A percentile compares a stretch with the other conserved stretches of the same genome.
phyloP scores from a whole-genome alignment of 495 filamentous ascomycete species.

The Neurospora hispaniola region DNA sequence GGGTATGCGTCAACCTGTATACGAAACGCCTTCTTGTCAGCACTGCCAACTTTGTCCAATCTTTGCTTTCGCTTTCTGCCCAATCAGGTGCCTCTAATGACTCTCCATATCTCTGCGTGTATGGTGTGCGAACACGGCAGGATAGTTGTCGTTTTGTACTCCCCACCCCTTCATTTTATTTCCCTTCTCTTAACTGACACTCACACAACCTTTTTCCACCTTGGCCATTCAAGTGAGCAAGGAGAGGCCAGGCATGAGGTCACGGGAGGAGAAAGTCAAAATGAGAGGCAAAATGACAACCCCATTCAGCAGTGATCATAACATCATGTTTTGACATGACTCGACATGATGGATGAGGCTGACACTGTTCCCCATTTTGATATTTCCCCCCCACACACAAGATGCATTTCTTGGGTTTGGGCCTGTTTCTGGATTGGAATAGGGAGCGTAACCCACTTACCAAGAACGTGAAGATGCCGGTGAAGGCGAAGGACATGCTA shows the following conservation, averaged over 20 bases:
- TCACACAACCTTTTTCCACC: background rate
- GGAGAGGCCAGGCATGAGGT: background rate
- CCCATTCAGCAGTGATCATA: background rate
- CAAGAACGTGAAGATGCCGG: slow-evolving; percentile 86
- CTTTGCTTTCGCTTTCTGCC: slow-evolving; percentile 8
- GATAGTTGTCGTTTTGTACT: background rate
- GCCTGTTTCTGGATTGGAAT: background rate
- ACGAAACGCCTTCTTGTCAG: slow-evolving; percentile 15
- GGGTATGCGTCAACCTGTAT: slow-evolving; percentile 76
- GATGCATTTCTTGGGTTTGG: background rate
- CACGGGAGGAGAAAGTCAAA: background rate
- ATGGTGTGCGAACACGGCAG: background rate
- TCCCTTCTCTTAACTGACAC: background rate
- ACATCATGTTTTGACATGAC: background rate
- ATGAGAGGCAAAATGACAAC: background rate
- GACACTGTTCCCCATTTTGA: background rate
- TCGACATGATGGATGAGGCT: background rate
- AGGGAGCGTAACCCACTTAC: slow-evolving; percentile 21
- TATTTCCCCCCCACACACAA: background rate
- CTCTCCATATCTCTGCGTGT: background rate
- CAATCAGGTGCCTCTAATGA: slow-evolving; percentile 9
- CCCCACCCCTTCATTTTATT: background rate
- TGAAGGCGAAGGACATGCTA: slow-evolving; percentile 65
- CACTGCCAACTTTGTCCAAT: slow-evolving; percentile 1
- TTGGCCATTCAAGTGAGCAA: background rate